Conservation (phyloP, 306 rosid genomes). For the Glycine tomentella region DNA sequence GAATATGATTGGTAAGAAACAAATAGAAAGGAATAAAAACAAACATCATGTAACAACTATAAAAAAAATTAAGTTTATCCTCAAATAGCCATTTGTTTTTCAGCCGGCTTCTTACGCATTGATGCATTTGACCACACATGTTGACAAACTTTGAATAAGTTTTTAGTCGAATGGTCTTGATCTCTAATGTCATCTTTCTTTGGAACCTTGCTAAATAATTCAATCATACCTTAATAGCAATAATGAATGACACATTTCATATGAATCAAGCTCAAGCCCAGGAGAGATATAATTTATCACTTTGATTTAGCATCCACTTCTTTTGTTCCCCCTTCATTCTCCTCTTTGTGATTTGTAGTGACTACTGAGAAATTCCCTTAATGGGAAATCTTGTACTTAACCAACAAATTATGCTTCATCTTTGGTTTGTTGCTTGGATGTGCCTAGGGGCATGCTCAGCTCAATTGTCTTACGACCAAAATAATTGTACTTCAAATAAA, state of each 20-base stretch:
- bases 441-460: slow-evolving; percentile 52
- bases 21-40: slow-evolving; percentile 32
- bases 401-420: slow-evolving; percentile 46
- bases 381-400: slow-evolving; percentile 16
- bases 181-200: slow-evolving; percentile 37
- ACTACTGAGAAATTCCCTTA: not conserved
- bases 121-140: slow-evolving; percentile 28
- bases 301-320: slow-evolving; percentile 23
- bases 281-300: slow-evolving; percentile 22
- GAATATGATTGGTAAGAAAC: slow-evolving; percentile 48
- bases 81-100: slow-evolving; percentile 42
- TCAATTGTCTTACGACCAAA: slow-evolving; percentile 54
- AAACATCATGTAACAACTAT: slow-evolving; percentile 16
- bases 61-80: slow-evolving; percentile 6
- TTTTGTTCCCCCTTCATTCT: slow-evolving; percentile 15
- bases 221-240: slow-evolving; percentile 7
- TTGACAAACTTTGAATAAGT: slow-evolving; percentile 18
- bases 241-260: slow-evolving; percentile 18
- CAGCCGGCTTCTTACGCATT: slow-evolving; percentile 51
- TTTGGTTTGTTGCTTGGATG: slow-evolving; percentile 52
- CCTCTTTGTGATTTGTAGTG: not conserved
- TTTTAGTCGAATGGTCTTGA: slow-evolving; percentile 33
- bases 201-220: slow-evolving; percentile 26
- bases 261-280: slow-evolving; percentile 18
- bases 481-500: slow-evolving; percentile 46